phyloP scores from a whole-genome alignment of 2,329 filamentous ascomycete species.

The Fusarium nanum region DNA sequence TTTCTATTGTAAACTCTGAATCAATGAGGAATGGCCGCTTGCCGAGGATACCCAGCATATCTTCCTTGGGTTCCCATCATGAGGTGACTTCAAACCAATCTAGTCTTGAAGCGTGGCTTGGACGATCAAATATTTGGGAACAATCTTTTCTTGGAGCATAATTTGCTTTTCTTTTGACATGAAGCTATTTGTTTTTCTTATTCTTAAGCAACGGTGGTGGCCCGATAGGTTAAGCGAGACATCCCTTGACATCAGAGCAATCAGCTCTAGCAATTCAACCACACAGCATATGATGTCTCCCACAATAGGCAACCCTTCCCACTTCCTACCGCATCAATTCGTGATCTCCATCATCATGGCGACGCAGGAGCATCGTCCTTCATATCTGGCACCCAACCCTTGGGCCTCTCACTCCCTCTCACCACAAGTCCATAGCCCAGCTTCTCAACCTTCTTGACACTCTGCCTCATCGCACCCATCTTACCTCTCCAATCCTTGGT shows the following conservation, averaged over 20 bases:
- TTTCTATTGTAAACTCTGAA: neutral
- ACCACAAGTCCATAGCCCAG: constrained; percentile 90
- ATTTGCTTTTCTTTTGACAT: neutral
- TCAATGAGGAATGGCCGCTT: neutral
- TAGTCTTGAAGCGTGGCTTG: neutral
- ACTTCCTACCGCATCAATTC: neutral
- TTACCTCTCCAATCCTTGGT: constrained; percentile 77
- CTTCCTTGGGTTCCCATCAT: neutral
- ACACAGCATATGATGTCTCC: constrained; percentile 4
- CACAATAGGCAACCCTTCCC: neutral
- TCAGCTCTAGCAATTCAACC: constrained; percentile 22
- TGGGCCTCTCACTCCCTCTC: constrained; percentile 86
- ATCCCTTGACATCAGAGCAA: neutral
- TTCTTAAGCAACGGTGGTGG: neutral
- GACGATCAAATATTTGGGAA: neutral
- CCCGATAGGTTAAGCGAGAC: neutral
- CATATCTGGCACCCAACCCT: constrained; percentile 90
- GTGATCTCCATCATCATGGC: constrained; percentile 30
- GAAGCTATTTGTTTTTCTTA: neutral
- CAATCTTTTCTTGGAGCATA: neutral
- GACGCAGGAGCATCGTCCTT: constrained; percentile 52
- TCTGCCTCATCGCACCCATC: constrained; percentile 85
- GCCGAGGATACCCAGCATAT: neutral
- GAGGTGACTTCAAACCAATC: neutral
- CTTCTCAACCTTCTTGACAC: constrained; percentile 93